Base-by-base conservation (phyloP, 129 eudicot species). In the Centella asiatica region DNA sequence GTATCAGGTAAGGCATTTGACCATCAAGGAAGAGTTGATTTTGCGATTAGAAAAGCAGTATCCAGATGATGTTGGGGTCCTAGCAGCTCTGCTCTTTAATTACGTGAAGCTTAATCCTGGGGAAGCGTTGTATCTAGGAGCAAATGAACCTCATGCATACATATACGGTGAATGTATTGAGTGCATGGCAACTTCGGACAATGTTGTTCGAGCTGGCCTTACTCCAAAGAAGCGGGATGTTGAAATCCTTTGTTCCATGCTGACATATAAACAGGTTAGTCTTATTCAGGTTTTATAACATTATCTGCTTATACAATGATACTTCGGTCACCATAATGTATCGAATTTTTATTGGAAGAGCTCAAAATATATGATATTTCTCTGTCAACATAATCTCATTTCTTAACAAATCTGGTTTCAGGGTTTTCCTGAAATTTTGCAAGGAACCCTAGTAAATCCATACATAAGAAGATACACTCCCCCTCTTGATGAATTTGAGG, bases 131-230 rank as follows among this genome's bases (percentile, higher is more conserved):
- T 84, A 77, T 66, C 72, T 92, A 27, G 90, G 95, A 45, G 83
- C 98, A 61, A 87, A 92, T 33, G 96, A 92, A 76, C 94, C 86
- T 34, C 98, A 92, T 59, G 98, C 98, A 10, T 92, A 92, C 50
- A 33, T 92, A 45, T 76, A 72, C 29, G 98, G 98, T 13, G 98
- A 92, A 24, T 92, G 84, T 55, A 63, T 92, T 0, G 98, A 92
- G 64, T 92, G 98, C 77, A 92, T 92, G 98, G 98, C 98, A 57
- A 92, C 94, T 24, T 92, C 98, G 67, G 98, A 92, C 69, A 87
- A 92, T 50, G 98, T 92, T 1, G 94, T 92, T 27, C 96, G 98
- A 15, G 98, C 98, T 42, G 98, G 98, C 58, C 96, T 92, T 37
- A 92, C 98, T 54, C 89, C 96, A 6, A 92, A 92, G 72, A 22